Evolutionary conservation across 2,329 filamentous ascomycete species (phyloP).

Genomic region (Trichoderma brevicompactum): DNA sequence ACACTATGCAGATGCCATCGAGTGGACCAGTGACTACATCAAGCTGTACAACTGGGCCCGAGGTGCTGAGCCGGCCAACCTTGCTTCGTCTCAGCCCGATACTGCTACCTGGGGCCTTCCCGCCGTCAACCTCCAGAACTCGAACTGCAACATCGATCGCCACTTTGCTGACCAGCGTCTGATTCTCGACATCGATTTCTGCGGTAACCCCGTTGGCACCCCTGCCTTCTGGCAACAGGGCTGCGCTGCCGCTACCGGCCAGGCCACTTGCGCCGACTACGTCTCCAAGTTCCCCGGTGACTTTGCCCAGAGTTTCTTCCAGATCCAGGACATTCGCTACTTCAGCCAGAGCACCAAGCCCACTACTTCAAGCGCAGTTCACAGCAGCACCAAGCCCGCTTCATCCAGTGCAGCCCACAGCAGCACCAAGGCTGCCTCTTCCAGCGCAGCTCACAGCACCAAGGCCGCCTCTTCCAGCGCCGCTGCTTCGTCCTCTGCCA

Average conservation of each 20-base stretch:
- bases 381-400: conserved; percentile 31
- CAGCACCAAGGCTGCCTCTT: neutral
- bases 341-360: conserved; percentile 34
- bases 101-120: conserved; percentile 69
- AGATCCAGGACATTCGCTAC: conserved; percentile 51
- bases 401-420: neutral
- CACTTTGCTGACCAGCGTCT: conserved; percentile 71
- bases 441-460: neutral
- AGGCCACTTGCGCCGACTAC: conserved; percentile 43
- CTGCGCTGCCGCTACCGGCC: conserved; percentile 36
- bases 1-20: conserved; percentile 43
- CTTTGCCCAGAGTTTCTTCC: conserved; percentile 48
- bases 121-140: conserved; percentile 61
- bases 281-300: conserved; percentile 44
- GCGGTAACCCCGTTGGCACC: conserved; percentile 68
- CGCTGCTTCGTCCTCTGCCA: neutral
- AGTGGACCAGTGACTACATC: conserved; percentile 49
- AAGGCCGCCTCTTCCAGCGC: neutral
- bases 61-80: conserved; percentile 41
- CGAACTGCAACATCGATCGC: conserved; percentile 64
- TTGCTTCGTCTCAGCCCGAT: conserved; percentile 55
- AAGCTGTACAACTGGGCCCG: conserved; percentile 48
- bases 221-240: conserved; percentile 36
- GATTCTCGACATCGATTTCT: conserved; percentile 75
- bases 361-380: neutral